Evolutionary conservation across 345 rosid genomes (phyloP).

Genomic region (Eucalyptus pumila): DNA sequence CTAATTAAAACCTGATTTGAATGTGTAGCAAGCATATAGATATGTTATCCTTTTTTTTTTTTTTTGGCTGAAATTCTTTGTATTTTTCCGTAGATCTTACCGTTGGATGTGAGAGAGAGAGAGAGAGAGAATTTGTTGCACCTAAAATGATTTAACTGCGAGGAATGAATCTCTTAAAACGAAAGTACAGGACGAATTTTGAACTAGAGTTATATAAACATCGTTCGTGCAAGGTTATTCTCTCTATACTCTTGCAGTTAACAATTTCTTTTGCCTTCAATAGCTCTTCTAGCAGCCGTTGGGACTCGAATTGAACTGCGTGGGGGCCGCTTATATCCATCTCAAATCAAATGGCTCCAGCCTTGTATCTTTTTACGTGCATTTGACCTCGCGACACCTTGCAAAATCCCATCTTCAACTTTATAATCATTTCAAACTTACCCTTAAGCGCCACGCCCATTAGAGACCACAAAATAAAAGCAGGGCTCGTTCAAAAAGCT

Average conservation of each 20-base stretch:
- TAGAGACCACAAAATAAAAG: not conserved
- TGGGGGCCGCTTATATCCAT: not conserved
- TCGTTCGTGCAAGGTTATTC: not conserved
- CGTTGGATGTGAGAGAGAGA: not conserved
- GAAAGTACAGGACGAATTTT: not conserved
- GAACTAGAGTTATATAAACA: not conserved
- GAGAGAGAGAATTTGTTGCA: not conserved
- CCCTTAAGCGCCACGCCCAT: not conserved
- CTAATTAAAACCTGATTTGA: not conserved
- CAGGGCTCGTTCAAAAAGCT: not conserved
- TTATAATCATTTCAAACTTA: not conserved
- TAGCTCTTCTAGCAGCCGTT: not conserved
- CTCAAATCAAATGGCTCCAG: not conserved
- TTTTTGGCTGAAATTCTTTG: not conserved
- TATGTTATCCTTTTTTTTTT: not conserved
- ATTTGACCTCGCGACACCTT: not conserved
- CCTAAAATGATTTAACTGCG: not conserved
- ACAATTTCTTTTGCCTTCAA: not conserved
- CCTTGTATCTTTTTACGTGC: no score
- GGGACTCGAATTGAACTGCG: not conserved
- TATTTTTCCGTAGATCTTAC: not conserved
- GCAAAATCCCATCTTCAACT: not conserved
- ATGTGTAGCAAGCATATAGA: not conserved
- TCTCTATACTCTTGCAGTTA: not conserved
- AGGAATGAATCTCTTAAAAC: not conserved